Evolutionary conservation across 1,284 basidiomycete genomes (phyloP).

Genomic region (Moesziomyces parantarcticus): DNA sequence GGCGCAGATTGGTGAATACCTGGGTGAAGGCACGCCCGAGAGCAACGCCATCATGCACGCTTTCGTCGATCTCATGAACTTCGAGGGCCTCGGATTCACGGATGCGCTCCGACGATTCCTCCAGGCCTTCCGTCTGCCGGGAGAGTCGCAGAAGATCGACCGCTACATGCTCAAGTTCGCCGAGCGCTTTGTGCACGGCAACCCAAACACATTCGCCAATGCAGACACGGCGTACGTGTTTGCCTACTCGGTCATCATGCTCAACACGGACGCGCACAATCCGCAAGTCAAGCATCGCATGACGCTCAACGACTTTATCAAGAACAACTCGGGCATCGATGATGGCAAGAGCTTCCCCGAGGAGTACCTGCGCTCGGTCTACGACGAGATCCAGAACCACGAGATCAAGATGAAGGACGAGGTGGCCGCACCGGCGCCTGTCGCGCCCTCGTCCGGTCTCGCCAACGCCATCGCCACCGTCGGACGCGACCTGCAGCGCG

Average conservation of each 20-base stretch:
- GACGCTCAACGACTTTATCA: constrained; percentile 66
- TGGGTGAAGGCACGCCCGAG: constrained; percentile 73
- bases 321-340: constrained; percentile 67
- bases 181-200: constrained; percentile 65
- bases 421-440: constrained; percentile 32
- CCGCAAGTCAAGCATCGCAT: constrained; percentile 67
- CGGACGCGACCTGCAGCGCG: constrained; percentile 64
- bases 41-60: constrained; percentile 68
- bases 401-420: constrained; percentile 69
- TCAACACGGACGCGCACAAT: constrained; percentile 68
- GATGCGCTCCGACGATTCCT: constrained; percentile 64
- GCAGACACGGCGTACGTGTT: constrained; percentile 68
- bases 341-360: constrained; percentile 65
- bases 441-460: constrained; percentile 46
- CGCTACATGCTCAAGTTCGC: constrained; percentile 68
- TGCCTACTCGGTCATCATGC: constrained; percentile 68
- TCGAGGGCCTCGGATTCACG: constrained; percentile 61
- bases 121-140: constrained; percentile 66
- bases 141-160: constrained; percentile 68
- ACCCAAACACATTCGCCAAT: constrained; percentile 64
- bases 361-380: constrained; percentile 60
- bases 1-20: constrained; percentile 94
- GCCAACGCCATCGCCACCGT: constrained; percentile 65
- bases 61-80: constrained; percentile 68
- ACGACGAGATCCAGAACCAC: constrained; percentile 66